These are phyloP conservation scores for Papiliotrema flavescens DNA, from an alignment of 1,284 basidiomycete species.

Conservation along the genomic window DNA sequence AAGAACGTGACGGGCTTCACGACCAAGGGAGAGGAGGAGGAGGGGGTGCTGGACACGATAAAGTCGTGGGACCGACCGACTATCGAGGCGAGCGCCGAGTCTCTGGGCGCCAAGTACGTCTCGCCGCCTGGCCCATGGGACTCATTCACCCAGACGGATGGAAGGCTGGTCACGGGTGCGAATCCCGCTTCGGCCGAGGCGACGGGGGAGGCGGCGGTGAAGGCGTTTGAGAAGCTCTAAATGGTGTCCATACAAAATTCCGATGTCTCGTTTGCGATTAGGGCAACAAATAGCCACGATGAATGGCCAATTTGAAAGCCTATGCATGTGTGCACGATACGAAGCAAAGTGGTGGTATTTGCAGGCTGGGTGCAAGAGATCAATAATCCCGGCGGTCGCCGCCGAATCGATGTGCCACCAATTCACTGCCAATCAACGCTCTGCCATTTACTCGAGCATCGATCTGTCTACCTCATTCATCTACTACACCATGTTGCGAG, in stretches of 20 bases:
- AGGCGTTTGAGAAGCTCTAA: slow-evolving; percentile 6
- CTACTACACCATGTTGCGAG: slow-evolving; percentile 62
- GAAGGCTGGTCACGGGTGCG: slow-evolving; percentile 15
- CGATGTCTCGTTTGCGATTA: no score
- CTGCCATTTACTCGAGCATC: background rate
- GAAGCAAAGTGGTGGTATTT: no score
- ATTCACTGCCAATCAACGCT: background rate
- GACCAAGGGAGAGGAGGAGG: slow-evolving; percentile 15
- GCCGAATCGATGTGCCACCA: background rate
- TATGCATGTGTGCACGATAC: no score
- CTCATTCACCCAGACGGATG: slow-evolving; percentile 14
- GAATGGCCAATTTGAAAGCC: no score
- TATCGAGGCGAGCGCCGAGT: slow-evolving; percentile 9
- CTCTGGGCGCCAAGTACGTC: slow-evolving; percentile 9
- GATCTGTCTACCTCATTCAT: background rate
- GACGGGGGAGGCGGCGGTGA: slow-evolving; percentile 14
- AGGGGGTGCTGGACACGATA: slow-evolving; percentile 14
- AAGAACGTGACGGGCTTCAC: slow-evolving; percentile 19
- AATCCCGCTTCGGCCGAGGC: slow-evolving; percentile 12
- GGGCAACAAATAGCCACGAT: no score
- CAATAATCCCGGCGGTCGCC: no score
- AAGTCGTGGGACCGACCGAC: slow-evolving; percentile 15
- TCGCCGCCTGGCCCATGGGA: slow-evolving; percentile 13
- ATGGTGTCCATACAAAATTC: no score
- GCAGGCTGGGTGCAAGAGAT: no score